phyloP scores from a whole-genome alignment of 495 filamentous ascomycete genomes.

The Durotheca rogersii region DNA sequence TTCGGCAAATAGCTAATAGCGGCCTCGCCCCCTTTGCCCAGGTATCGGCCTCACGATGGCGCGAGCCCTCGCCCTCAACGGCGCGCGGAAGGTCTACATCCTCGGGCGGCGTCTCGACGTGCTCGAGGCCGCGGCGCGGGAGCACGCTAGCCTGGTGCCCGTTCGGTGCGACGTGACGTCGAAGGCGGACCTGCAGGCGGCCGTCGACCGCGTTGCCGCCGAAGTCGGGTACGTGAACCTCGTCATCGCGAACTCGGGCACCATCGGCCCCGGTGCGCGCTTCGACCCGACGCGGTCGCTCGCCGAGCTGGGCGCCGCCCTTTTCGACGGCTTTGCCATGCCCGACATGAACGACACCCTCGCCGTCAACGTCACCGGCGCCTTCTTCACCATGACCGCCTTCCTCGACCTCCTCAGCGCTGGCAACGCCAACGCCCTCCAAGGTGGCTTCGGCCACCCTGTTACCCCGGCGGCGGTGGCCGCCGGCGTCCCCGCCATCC shows the following conservation, averaged over 20 bases:
- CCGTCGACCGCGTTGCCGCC: slow-evolving; percentile 47
- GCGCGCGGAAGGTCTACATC: slow-evolving; percentile 68
- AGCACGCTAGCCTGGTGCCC: slow-evolving; percentile 48
- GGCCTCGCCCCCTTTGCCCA: slow-evolving; percentile 19
- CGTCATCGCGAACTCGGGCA: slow-evolving; percentile 60
- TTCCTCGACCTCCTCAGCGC: slow-evolving; percentile 60
- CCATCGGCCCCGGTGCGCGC: slow-evolving; percentile 43
- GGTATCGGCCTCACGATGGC: slow-evolving; percentile 69
- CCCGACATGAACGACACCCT: slow-evolving; percentile 51
- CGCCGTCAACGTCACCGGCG: slow-evolving; percentile 53
- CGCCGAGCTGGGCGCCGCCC: slow-evolving; percentile 45
- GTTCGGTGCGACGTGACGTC: slow-evolving; percentile 60
- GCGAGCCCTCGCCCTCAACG: slow-evolving; percentile 60
- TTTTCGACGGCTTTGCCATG: slow-evolving; percentile 46
- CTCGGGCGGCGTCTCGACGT: slow-evolving; percentile 59
- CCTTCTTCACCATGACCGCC: slow-evolving; percentile 55
- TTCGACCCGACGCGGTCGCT: slow-evolving; percentile 44
- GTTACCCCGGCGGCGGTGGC: slow-evolving; percentile 6
- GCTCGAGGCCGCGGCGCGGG: slow-evolving; percentile 46
- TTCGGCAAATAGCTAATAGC: too few relatives aligned
- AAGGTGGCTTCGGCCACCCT: slow-evolving; percentile 36
- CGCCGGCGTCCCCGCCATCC: slow-evolving; percentile 41
- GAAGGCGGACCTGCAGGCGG: slow-evolving; percentile 51
- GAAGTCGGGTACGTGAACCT: slow-evolving; percentile 58
- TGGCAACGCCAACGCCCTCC: slow-evolving; percentile 56